Percentiles rank a stretch among this genome's conserved stretches.
Evolutionary conservation across 2,329 filamentous ascomycete genomes (phyloP).

Genomic region (Thielaviopsis punctulata): DNA sequence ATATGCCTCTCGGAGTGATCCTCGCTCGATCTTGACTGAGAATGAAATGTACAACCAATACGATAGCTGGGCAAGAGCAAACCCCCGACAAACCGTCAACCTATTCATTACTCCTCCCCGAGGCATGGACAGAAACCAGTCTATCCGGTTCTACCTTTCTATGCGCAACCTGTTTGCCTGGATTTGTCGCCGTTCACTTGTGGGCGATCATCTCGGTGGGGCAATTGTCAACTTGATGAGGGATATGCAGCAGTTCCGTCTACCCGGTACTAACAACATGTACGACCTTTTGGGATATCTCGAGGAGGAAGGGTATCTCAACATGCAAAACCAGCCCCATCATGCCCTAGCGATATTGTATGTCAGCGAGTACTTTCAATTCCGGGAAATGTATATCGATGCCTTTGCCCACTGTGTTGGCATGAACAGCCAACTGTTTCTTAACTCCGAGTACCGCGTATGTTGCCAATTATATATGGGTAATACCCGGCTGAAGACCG

Average conservation of each 20-base stretch:
- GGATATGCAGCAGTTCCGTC: slow-evolving; percentile 45
- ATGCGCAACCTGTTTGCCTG: slow-evolving; percentile 65
- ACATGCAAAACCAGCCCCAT: slow-evolving; percentile 46
- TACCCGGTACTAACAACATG: slow-evolving; percentile 35
- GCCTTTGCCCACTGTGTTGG: slow-evolving; percentile 65
- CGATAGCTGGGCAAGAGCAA: slow-evolving; percentile 18
- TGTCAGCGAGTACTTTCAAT: slow-evolving; percentile 47
- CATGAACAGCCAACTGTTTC: slow-evolving; percentile 46
- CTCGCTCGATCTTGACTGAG: slow-evolving; percentile 3
- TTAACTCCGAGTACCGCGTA: slow-evolving; percentile 44
- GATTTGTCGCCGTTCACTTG: slow-evolving; percentile 45
- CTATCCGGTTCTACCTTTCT: slow-evolving; percentile 46
- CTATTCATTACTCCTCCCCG: slow-evolving; percentile 54
- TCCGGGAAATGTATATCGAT: slow-evolving; percentile 50
- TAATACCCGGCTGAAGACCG: background rate
- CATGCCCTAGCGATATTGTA: slow-evolving; percentile 52
- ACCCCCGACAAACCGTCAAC: slow-evolving; percentile 27
- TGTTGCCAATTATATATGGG: slow-evolving; percentile 17
- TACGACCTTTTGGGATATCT: slow-evolving; percentile 47
- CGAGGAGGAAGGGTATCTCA: slow-evolving; percentile 51
- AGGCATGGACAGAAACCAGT: slow-evolving; percentile 32
- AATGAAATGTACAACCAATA: slow-evolving; percentile 16
- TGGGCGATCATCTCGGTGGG: slow-evolving; percentile 47
- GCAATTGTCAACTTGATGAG: slow-evolving; percentile 48
- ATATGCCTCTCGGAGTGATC: slow-evolving; percentile 18